These are phyloP conservation scores for Tetracladium maxilliforme DNA, from an alignment of 2,329 filamentous ascomycete species.

Conservation along the genomic window DNA sequence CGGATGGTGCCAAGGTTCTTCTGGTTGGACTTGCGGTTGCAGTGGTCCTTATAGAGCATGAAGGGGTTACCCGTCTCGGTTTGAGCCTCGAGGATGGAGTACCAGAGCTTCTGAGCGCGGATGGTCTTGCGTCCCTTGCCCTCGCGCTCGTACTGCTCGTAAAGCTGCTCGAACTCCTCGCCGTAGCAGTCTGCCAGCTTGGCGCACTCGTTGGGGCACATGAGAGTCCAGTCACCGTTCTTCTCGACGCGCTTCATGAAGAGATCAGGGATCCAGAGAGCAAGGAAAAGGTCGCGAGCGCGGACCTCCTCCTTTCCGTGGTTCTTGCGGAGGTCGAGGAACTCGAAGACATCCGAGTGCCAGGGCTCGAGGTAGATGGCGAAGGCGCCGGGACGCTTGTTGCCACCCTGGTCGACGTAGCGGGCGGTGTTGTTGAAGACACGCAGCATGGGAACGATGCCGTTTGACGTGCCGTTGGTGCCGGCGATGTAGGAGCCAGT, in stretches of 20 bases:
- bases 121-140: slow-evolving; percentile 80
- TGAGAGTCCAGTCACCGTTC: slow-evolving; percentile 93
- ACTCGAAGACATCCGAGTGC: slow-evolving; percentile 96
- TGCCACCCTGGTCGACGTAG: slow-evolving; percentile 97
- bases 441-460: slow-evolving; percentile 92
- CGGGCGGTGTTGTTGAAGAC: slow-evolving; percentile 99
- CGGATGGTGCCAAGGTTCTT: slow-evolving; percentile 98
- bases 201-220: slow-evolving; percentile 94
- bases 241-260: slow-evolving; percentile 99
- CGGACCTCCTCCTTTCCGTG: slow-evolving; percentile 98
- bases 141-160: slow-evolving; percentile 81
- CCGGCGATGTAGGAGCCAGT: slow-evolving; percentile 97
- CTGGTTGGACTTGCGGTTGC: slow-evolving; percentile 99
- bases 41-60: slow-evolving; percentile 98
- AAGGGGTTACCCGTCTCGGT: slow-evolving; percentile 98
- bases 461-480: slow-evolving; percentile 96
- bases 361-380: slow-evolving; percentile 98
- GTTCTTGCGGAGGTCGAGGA: slow-evolving; percentile 96
- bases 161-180: slow-evolving; percentile 91
- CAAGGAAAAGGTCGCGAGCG: slow-evolving; percentile 93
- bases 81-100: slow-evolving; percentile 93
- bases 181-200: slow-evolving; percentile 94
- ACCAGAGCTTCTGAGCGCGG: slow-evolving; percentile 99
- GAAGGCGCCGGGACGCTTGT: slow-evolving; percentile 97
- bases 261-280: slow-evolving; percentile 94